phyloP scores from a whole-genome alignment of 306 rosid species.

The Cicer cuneatum region DNA sequence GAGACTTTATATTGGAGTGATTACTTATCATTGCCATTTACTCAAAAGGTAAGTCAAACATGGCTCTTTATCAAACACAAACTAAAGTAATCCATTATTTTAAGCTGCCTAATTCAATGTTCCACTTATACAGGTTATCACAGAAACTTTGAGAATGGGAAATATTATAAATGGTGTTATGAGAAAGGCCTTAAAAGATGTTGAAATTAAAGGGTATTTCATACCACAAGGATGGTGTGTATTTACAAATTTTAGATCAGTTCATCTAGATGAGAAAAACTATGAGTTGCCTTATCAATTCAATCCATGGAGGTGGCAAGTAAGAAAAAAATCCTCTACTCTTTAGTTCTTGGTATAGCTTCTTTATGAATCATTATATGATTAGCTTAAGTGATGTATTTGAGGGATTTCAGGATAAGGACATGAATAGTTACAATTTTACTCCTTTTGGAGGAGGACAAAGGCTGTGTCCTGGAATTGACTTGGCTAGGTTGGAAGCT shows the following conservation, averaged over 20 bases:
- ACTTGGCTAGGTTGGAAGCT: slow-evolving; percentile 89
- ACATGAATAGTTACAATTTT: slow-evolving; percentile 69
- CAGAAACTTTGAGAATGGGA: slow-evolving; percentile 88
- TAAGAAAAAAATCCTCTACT: slow-evolving; percentile 47
- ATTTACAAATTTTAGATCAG: slow-evolving; percentile 79
- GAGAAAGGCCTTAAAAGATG: slow-evolving; percentile 88
- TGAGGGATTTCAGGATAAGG: slow-evolving; percentile 62
- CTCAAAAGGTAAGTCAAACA: slow-evolving; percentile 69
- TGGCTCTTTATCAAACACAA: slow-evolving; percentile 11
- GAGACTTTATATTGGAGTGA: slow-evolving; percentile 81
- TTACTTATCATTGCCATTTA: slow-evolving; percentile 84
- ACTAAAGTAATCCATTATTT: slow-evolving; percentile 8
- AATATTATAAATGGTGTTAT: slow-evolving; percentile 83
- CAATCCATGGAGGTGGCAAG: slow-evolving; percentile 99
- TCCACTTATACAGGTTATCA: slow-evolving; percentile 65
- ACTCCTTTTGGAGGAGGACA: slow-evolving; percentile 98
- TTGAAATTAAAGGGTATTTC: slow-evolving; percentile 77
- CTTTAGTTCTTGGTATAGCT: background rate
- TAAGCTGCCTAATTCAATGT: slow-evolving; percentile 3
- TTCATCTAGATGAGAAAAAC: slow-evolving; percentile 84
- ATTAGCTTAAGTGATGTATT: slow-evolving; percentile 36
- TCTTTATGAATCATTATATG: background rate
- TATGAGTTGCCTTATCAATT: slow-evolving; percentile 80
- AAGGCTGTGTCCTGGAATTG: slow-evolving; percentile 95
- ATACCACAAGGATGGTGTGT: slow-evolving; percentile 95